Evolutionary conservation across 345 rosid species (phyloP), one percentile per base, ranked within the genome.

Genomic region (Litchi chinensis): DNA sequence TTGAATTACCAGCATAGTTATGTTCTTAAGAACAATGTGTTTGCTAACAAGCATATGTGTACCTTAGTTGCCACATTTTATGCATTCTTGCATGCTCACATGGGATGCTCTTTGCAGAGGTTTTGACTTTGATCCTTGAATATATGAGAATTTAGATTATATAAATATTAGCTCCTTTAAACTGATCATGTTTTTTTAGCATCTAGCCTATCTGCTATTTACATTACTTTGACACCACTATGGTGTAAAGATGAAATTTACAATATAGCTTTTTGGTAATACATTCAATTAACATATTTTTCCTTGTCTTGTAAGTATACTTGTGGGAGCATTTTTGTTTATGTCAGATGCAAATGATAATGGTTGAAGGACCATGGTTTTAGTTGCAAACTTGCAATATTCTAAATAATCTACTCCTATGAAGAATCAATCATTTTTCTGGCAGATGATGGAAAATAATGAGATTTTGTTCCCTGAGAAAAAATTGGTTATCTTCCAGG

Each of bases 401-500:
- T 68, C 62, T 69, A 67, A 28, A 28, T 44, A 65, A 43, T 15
- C 43, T 26, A 59, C 50, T 64, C 39, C 22, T n/a, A 19, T 52
- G 52, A 48, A 21, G 24, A 16, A 44, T 68, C 12, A 48, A 65
- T 50, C 3, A 18, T 76, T 64, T 59, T 60, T 78, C 32, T 1
- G 78, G 52, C 87, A 96, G 99, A 90, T 96, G 91, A 75, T 71
- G 40, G 76, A 79, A 71, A 80, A 81, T 0, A 84, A 86, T 57
- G 77, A 86, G 22, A 62, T 91, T 21, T 73, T 96, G 78, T 85
- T 88, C 80, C 87, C 89, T 9, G 77, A 82, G 80, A 96, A 89
- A 88, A 85, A 85, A 79, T 94, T 65, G 99, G 98, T 39, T 60
- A 83, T 32, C 82, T 96, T 82, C 94, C 95, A 88, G 98, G 98